Base-by-base conservation (phyloP, 164 flowering plant genomes). In the Magnolia officinalis region DNA sequence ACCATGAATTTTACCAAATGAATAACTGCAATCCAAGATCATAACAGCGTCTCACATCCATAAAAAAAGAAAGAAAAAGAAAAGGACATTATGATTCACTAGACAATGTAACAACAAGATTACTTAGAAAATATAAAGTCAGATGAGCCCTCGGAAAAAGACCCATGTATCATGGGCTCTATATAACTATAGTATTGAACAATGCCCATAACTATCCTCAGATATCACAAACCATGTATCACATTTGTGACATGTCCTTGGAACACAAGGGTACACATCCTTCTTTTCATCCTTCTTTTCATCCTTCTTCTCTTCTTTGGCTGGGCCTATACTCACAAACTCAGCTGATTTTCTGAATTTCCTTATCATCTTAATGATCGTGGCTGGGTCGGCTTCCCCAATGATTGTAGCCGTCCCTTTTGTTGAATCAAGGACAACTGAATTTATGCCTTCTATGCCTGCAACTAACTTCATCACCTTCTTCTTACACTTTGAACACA, bases 391-490 rank as follows among this genome's bases (percentile, higher is more conserved):
- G 7, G 88, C 86, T 18, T 86, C 90, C 21, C 92, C 91, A 0
- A 80, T 75, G 26, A 88, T 85, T 0, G 92, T 87, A 8, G 72
- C 86, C 0, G 86, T 87, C 61, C 79, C 79, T 67, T 88, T 89
- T 23, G 90, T 71, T 0, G 88, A 74, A 84, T 88, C 92, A 2
- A 88, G 88, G 61, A 81, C 89, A 23, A 88, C 82, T 2, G 90
- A 88, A 69, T 81, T 86, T 80, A 89, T 80, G n/a, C 92, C 89
- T 81, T 83, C 92, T 20, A 88, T 61, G n/a, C 75, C 74, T 55
- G 90, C 84, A 71, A 89, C 79, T 77, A 84, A 82, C 82, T 85
- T 88, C 90, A 89, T 87, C 77, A 87, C 92, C 78, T 80, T 88
- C 83, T 75, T 83, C 74, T 81, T 85, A 86, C 92, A 89, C 78